Percentiles rank a stretch among this genome's conserved stretches.
phyloP scores from a whole-genome alignment of 805 yeast genomes.

The Tetrapisispora namnaoensis region DNA sequence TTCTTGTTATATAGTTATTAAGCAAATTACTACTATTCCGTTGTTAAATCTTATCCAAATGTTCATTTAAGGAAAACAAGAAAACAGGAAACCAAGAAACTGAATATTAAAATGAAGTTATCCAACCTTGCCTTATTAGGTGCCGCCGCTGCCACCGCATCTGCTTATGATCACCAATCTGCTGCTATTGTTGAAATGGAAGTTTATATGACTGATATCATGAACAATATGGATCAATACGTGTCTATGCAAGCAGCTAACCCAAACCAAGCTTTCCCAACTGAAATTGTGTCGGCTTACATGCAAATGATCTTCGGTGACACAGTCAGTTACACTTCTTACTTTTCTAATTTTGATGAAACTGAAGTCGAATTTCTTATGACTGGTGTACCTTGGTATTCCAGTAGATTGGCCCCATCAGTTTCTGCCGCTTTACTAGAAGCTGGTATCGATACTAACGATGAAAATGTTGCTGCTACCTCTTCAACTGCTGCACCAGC shows the following conservation, averaged over 20 bases:
- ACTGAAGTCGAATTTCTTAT: background rate
- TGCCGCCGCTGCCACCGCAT: constrained; percentile 3
- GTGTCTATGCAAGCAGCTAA: constrained; percentile 5
- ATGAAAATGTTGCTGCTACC: constrained; percentile 1
- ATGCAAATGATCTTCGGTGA: constrained; percentile 1
- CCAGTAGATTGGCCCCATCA: constrained; percentile 10
- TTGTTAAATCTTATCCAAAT: too few relatives aligned
- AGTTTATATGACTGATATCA: constrained; percentile 8
- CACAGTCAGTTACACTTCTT: constrained; percentile 3
- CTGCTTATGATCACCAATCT: constrained; percentile 1
- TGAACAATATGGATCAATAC: constrained; percentile 3
- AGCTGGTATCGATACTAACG: constrained; percentile 2
- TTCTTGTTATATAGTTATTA: too few relatives aligned
- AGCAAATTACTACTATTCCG: too few relatives aligned
- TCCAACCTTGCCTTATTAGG: constrained; percentile 3
- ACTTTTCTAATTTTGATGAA: constrained; percentile 1
- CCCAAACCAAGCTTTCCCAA: constrained; percentile 7
- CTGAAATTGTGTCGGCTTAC: constrained; percentile 3
- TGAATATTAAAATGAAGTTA: background rate
- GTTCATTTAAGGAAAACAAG: too few relatives aligned
- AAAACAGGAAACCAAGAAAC: background rate
- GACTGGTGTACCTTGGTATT: constrained; percentile 26
- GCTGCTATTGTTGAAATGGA: constrained; percentile 5
- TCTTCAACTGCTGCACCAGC: background rate
- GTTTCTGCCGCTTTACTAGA: constrained; percentile 2